Evolutionary conservation across 176 grass and related monocot species (phyloP).

Genomic region (Saccharum spontaneum): DNA sequence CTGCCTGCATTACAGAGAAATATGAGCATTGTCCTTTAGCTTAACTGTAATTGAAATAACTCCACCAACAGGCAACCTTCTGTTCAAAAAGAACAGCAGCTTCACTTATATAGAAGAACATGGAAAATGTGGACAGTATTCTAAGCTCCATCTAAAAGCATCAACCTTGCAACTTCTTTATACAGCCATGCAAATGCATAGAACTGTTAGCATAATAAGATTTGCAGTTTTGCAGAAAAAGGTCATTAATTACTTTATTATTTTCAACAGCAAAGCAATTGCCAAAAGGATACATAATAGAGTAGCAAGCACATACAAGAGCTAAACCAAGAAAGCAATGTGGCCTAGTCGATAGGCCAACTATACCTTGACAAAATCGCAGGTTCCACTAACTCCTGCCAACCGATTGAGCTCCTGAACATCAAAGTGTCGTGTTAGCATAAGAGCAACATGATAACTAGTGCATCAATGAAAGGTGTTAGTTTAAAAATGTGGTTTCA

Average conservation of each 20-base stretch:
- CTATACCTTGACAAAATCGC: conserved; percentile 92
- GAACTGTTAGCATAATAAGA: neutral
- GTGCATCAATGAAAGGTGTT: neutral
- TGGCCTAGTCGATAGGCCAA: neutral
- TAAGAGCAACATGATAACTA: conserved; percentile 4
- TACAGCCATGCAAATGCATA: conserved; percentile 9
- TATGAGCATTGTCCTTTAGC: conserved; percentile 7
- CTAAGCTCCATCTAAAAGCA: neutral
- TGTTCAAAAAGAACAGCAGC: neutral
- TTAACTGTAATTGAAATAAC: neutral
- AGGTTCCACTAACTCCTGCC: conserved; percentile 67
- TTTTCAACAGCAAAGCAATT: conserved; percentile 11
- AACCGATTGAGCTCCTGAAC: conserved; percentile 71
- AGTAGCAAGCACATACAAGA: neutral
- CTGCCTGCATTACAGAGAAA: conserved; percentile 53
- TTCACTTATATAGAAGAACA: neutral
- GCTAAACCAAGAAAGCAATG: neutral
- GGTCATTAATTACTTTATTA: neutral
- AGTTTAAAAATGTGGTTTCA: conserved; percentile 19
- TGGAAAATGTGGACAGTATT: neutral
- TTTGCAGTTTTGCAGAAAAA: neutral
- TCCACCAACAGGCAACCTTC: neutral
- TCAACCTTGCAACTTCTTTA: conserved; percentile 23
- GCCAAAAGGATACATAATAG: neutral
- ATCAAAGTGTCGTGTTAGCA: conserved; percentile 32